phyloP scores from a whole-genome alignment of 148 eudicot genomes.

The Diospyros kaki region DNA sequence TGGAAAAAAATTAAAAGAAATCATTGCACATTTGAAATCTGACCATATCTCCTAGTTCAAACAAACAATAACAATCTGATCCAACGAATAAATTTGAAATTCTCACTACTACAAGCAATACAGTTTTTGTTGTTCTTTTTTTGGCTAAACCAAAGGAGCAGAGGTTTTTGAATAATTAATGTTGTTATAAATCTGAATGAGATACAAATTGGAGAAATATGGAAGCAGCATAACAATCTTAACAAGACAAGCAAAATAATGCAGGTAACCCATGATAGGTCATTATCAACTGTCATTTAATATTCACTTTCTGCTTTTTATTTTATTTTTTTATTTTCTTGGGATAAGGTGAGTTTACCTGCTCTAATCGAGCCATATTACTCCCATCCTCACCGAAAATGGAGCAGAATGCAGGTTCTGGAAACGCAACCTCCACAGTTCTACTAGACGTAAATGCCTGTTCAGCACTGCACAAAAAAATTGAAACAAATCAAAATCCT shows the following conservation, averaged over 20 bases:
- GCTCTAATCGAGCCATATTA: slow-evolving; percentile 40
- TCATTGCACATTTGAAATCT: no score
- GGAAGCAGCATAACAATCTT: neutral
- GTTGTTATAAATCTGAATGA: no score
- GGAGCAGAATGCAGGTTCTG: slow-evolving; percentile 23
- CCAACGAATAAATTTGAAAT: no score
- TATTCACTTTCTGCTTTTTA: no score
- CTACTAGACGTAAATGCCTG: neutral
- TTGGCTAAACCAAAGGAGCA: no score
- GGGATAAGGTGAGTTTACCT: slow-evolving; percentile 24
- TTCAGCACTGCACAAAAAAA: neutral
- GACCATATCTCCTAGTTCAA: no score
- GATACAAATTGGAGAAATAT: no score
- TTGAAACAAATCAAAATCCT: neutral
- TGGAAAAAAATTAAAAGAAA: no score
- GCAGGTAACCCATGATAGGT: neutral
- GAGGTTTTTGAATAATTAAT: no score
- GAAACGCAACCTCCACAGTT: slow-evolving; percentile 39
- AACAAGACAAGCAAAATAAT: neutral
- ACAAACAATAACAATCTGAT: no score
- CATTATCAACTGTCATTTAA: neutral
- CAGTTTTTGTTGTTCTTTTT: no score
- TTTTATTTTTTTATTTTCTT: neutral
- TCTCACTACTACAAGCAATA: no score
- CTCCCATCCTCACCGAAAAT: slow-evolving; percentile 47